Evolutionary conservation across 148 eudicot genomes (phyloP), one percentile per base, ranked within the genome.

Genomic region (Chenopodium formosanum): DNA sequence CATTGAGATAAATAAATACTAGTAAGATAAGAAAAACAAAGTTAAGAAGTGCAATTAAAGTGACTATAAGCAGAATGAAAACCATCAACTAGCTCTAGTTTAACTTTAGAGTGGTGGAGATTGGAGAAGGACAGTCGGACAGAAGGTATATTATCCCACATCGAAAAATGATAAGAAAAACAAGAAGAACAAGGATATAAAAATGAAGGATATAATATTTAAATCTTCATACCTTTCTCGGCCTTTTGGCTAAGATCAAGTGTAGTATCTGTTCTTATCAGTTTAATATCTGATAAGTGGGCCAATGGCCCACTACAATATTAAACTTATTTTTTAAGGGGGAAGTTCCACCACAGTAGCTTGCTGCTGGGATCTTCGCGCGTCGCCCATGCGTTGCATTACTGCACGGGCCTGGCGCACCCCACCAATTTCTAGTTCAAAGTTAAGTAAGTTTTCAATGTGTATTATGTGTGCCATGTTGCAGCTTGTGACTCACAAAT

Each of bases 241-340:
- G 92, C 91, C 93, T 92, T 90, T 92, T 92, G 95, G 95, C 95
- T 90, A 92, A 90, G 92, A 92, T 92, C 92, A 90, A 90, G 93
- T 90, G 95, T 92, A 89, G 89, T 90, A 92, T 90, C 90, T 91
- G 90, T 90, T 92, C 91, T 92, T 92, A 92, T 92, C 92, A 92
- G 92, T 90, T 92, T 92, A 92, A 92, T 92, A 92, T 90, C 89
- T 90, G 90, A 89, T 89, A 90, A 47, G 94, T 90, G 91, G 82
- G 82, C 79, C 88, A 88, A 74, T 25, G 86, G 83, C 71, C 53
- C 88, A 90, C 90, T 76, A 76, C 66, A 89, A 86, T 86, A 85
- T 90, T 86, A 90, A 88, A 82, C 88, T 86, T 27, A 76, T 76
- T 77, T 76, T 80, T 84, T 63, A 76, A 80, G 86, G 83, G 86